Evolutionary conservation across 805 yeast genomes (phyloP).

Genomic region (Priceomyces carsonii): DNA sequence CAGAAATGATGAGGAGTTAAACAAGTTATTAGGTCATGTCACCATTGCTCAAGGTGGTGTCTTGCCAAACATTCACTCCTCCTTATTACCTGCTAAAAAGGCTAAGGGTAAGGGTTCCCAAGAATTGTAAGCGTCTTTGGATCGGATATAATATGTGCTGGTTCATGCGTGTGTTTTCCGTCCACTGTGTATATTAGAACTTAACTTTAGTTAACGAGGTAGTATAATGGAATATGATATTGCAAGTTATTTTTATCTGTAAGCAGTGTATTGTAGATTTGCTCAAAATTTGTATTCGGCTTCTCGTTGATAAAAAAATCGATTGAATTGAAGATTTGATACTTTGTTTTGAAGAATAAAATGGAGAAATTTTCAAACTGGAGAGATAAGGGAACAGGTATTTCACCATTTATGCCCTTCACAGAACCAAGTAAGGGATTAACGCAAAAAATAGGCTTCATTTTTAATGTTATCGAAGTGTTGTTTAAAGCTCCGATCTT

Average conservation of each 20-base stretch:
- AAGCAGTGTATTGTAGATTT: neutral
- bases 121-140: conserved; percentile 48
- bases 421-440: conserved; percentile 20
- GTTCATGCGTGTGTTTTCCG: conserved; percentile 2
- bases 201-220: conserved; percentile 15
- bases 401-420: conserved; percentile 79
- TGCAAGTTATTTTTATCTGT: too few species aligned
- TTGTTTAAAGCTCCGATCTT: conserved; percentile 34
- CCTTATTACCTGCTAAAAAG: conserved; percentile 82
- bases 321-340: too few species aligned
- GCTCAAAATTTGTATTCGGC: neutral
- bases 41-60: conserved; percentile 99
- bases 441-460: conserved; percentile 2
- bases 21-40: conserved; percentile 88
- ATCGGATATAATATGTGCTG: conserved; percentile 4
- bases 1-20: conserved; percentile 98
- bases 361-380: conserved; percentile 86
- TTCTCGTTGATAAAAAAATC: too few species aligned
- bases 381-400: conserved; percentile 93
- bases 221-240: conserved; percentile 11
- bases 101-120: conserved; percentile 64
- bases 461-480: conserved; percentile 10
- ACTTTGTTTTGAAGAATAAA: too few species aligned
- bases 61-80: conserved; percentile 93
- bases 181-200: conserved; percentile 17